These are phyloP conservation scores for Adansonia rubrostipa DNA, from an alignment of 441 rosid species.

Conservation along the genomic window DNA sequence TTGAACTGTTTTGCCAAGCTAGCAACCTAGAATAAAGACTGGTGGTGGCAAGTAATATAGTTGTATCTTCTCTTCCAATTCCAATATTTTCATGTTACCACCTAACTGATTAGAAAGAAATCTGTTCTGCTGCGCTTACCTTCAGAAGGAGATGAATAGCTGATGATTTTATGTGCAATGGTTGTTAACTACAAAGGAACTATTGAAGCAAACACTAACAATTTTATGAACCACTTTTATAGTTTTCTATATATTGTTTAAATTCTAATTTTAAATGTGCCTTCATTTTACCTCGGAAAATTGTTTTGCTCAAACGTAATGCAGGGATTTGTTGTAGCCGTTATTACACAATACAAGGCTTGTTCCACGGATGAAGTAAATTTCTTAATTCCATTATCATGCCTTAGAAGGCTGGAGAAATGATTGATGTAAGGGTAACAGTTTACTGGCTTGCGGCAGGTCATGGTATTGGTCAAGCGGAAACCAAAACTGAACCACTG, in stretches of 20 bases:
- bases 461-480: slow-evolving; percentile 87
- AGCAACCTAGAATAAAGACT: no score
- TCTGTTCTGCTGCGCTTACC: no score
- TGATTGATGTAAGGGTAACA: slow-evolving; percentile 19
- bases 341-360: slow-evolving; percentile 92
- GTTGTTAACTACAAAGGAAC: not conserved
- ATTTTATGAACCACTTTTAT: not conserved
- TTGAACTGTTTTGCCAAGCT: no score
- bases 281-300: slow-evolving; percentile 1
- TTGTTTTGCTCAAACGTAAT: slow-evolving; percentile 26
- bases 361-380: slow-evolving; percentile 91
- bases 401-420: not conserved
- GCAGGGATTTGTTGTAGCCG: slow-evolving; percentile 91
- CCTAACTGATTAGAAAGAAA: no score
- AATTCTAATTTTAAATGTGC: not conserved
- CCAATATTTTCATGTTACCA: no score
- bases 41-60: no score
- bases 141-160: no score
- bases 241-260: not conserved
- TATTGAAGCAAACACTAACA: not conserved
- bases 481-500: slow-evolving; percentile 92
- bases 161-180: not conserved
- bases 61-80: no score
- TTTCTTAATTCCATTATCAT: slow-evolving; percentile 20
- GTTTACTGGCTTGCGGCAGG: slow-evolving; percentile 49